Percentiles rank a stretch among this genome's conserved stretches.
Conservation (phyloP, 192 early-diverging fungal species). For the Spizellomyces sp. region DNA sequence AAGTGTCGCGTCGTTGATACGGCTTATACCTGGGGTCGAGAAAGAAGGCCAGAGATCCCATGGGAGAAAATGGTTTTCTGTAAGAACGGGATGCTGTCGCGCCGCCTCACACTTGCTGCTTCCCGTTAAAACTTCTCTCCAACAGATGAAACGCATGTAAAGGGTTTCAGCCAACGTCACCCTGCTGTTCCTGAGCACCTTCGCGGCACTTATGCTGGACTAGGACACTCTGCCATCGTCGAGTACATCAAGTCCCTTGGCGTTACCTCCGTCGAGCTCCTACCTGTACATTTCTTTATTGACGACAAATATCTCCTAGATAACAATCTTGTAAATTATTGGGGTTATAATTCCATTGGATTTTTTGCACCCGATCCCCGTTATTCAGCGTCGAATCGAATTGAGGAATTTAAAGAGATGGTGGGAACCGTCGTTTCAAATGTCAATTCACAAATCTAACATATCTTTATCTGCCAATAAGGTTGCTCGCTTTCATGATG, state of each 20-base stretch:
- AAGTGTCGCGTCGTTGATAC: constrained; percentile 30
- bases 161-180: constrained; percentile 28
- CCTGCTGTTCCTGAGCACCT: constrained; percentile 27
- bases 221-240: constrained; percentile 21
- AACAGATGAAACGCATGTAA: constrained; percentile 33
- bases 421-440: not conserved
- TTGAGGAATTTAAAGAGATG: constrained; percentile 35
- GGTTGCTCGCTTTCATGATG: constrained; percentile 25
- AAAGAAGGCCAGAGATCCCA: constrained; percentile 26
- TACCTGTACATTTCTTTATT: constrained; percentile 33
- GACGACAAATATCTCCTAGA: constrained; percentile 34
- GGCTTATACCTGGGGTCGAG: constrained; percentile 29
- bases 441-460: not conserved
- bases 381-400: constrained; percentile 23
- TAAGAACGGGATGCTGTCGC: not conserved
- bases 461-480: not conserved
- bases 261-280: constrained; percentile 30
- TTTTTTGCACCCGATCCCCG: constrained; percentile 33
- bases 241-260: constrained; percentile 33
- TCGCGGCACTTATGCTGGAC: constrained; percentile 28
- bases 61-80: constrained; percentile 33
- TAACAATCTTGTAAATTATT: constrained; percentile 30
- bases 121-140: no score
- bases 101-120: not conserved
- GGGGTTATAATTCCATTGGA: constrained; percentile 32